A percentile compares a stretch with the other conserved stretches of the same genome.
Evolutionary conservation across 495 filamentous ascomycete species (phyloP).

Genomic region (Achaetomiella virescens): DNA sequence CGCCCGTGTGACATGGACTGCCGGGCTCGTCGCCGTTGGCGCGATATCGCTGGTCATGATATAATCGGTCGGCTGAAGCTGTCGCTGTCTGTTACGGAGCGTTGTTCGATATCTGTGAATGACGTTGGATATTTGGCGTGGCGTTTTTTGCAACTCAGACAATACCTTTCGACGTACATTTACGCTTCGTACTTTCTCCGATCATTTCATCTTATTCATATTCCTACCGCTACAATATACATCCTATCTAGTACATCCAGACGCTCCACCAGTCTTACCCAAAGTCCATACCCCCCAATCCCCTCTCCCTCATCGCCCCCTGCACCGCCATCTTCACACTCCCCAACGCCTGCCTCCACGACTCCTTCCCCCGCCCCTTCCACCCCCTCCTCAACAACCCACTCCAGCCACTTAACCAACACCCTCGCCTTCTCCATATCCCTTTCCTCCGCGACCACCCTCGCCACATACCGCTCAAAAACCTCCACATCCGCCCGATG

Average conservation of each 20-base stretch:
- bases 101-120: not conserved
- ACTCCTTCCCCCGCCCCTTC: constrained; percentile 21
- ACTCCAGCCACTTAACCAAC: constrained; percentile 60
- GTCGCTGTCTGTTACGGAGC: not conserved
- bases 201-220: not conserved
- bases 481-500: constrained; percentile 70
- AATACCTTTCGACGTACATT: constrained; percentile 2
- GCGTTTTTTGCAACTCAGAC: not conserved
- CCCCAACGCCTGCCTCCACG: constrained; percentile 46
- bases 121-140: not conserved
- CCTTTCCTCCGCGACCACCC: constrained; percentile 64
- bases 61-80: not conserved
- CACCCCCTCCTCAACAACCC: constrained; percentile 55
- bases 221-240: not conserved
- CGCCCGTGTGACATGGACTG: not conserved
- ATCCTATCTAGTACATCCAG: not conserved
- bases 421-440: constrained; percentile 51
- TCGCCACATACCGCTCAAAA: constrained; percentile 58
- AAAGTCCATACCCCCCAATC: constrained; percentile 58
- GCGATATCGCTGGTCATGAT: not conserved
- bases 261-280: constrained; percentile 4
- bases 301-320: constrained; percentile 54
- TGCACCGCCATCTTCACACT: constrained; percentile 54
- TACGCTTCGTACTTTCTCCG: not conserved
- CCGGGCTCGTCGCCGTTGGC: not conserved